Evolutionary conservation across 495 filamentous ascomycete species (phyloP).

Genomic region (Friedmanniomyces endolithicus): DNA sequence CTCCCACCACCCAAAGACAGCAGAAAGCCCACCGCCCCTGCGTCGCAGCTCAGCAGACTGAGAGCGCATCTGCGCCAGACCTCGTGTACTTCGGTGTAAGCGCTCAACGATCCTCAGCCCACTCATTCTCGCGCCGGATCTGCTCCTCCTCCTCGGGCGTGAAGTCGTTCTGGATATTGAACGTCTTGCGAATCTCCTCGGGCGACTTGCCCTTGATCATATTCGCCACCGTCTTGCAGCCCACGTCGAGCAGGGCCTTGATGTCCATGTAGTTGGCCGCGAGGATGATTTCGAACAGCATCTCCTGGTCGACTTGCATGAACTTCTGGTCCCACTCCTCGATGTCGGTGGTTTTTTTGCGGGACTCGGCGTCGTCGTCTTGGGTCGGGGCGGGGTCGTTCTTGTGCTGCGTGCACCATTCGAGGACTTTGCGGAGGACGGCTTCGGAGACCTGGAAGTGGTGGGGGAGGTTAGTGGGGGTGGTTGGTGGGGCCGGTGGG

Average conservation of each 20-base stretch:
- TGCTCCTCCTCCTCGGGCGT: slow-evolving; percentile 74
- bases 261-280: slow-evolving; percentile 74
- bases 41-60: no score
- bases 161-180: slow-evolving; percentile 77
- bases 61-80: no score
- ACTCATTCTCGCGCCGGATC: slow-evolving; percentile 73
- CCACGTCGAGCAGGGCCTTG: slow-evolving; percentile 68
- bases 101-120: slow-evolving; percentile 52
- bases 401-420: slow-evolving; percentile 94
- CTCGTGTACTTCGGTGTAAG: no score
- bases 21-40: no score
- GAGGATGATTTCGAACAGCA: slow-evolving; percentile 98
- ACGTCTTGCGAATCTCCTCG: slow-evolving; percentile 71
- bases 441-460: slow-evolving; percentile 78
- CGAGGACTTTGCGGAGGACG: slow-evolving; percentile 87
- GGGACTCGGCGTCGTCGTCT: slow-evolving; percentile 83
- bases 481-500: slow-evolving; percentile 11
- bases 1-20: background rate
- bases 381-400: slow-evolving; percentile 61
- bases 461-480: slow-evolving; percentile 7
- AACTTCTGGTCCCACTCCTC: slow-evolving; percentile 99
- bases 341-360: slow-evolving; percentile 97
- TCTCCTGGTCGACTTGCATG: slow-evolving; percentile 99
- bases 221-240: slow-evolving; percentile 74
- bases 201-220: slow-evolving; percentile 82